Base-by-base conservation (phyloP, 176 grass and related monocot species). In the Microstegium vimineum region DNA sequence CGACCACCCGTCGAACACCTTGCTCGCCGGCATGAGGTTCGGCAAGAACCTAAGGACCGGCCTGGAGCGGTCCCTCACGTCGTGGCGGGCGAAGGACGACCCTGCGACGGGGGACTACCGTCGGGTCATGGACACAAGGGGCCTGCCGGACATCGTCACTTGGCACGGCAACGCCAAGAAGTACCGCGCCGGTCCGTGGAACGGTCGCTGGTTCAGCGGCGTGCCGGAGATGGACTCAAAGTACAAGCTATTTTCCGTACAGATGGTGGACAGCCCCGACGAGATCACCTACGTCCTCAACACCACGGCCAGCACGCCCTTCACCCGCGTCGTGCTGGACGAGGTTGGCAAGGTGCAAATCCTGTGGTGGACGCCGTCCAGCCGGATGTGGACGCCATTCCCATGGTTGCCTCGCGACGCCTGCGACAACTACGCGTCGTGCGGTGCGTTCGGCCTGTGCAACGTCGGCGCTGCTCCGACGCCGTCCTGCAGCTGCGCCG, bases 1-100 rank as follows among this genome's bases (percentile, higher is more conserved):
- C 62, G 87, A 89, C n/a, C 62, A 89, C n/a, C 81, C 81, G 3
- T 65, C 71, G 5, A 73, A 89, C 78, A 85, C 82, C 18, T 3
- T 82, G 35, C 18, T 89, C 52, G 26, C 82, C 73, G 87, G 82
- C 26, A 81, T 85, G 87, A 86, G 57, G 43, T 3, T 90, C 4
- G 62, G 46, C 26, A 35, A 67, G 84, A 75, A 73, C 78, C 69
- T 40, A 23, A 57, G 32, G 78, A 85, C 62, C 31, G 81, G 81
- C 4, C 17, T 13, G 1, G 81, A 88, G n/a, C 72, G 89, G 65
- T 47, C 47, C 5, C 75, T 88, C 45, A 59, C 65, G 23, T 68
- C 77, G 20, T 54, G 64, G 79, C 64, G 64, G 2, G 14, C 65
- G 46, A 17, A 14, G 3, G 2, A 79, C 2, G 57, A 90, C 22